phyloP scores from a whole-genome alignment of 352 stramenopile genomes.

The Lagenidium giganteum region DNA sequence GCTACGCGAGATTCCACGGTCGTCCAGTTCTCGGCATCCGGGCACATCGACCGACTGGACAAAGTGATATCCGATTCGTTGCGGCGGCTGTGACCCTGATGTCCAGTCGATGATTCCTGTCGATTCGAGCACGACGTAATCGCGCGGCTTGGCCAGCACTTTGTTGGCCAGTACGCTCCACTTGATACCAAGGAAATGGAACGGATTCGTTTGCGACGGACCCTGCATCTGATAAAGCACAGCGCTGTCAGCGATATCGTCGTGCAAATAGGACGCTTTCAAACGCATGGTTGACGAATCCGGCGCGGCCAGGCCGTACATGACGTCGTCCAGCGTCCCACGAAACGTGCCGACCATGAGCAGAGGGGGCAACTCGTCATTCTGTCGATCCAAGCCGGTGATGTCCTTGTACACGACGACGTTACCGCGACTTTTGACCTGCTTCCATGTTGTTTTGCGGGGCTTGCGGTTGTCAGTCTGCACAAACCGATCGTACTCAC shows the following conservation, averaged over 20 bases:
- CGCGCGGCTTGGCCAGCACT: slow-evolving; percentile 3
- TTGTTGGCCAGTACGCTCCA: slow-evolving; percentile 16
- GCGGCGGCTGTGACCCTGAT: too few species aligned
- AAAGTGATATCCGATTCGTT: slow-evolving; percentile 9
- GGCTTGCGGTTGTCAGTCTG: too few species aligned
- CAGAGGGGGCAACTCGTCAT: slow-evolving; percentile 29
- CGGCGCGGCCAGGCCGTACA: slow-evolving; percentile 44
- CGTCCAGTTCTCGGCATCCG: slow-evolving; percentile 9
- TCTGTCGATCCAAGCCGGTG: slow-evolving; percentile 22
- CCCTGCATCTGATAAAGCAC: slow-evolving; percentile 41
- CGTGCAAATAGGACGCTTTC: slow-evolving; percentile 16
- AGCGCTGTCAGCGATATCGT: slow-evolving; percentile 12
- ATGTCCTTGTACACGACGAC: slow-evolving; percentile 20
- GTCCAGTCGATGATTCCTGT: slow-evolving; percentile 7
- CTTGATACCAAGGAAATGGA: slow-evolving; percentile 19
- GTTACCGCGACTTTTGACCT: slow-evolving; percentile 16
- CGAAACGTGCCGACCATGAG: slow-evolving; percentile 40
- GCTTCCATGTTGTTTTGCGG: too few species aligned
- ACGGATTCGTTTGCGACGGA: slow-evolving; percentile 24
- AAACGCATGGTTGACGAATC: slow-evolving; percentile 28
- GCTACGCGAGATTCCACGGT: slow-evolving; percentile 5
- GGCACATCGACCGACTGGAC: slow-evolving; percentile 10
- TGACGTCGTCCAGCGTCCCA: slow-evolving; percentile 54
- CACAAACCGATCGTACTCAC: too few species aligned
- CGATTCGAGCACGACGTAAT: slow-evolving; percentile 12